These are phyloP conservation scores for Eucalyptus globulus DNA, from an alignment of 345 rosid genomes.

Conservation along the genomic window DNA sequence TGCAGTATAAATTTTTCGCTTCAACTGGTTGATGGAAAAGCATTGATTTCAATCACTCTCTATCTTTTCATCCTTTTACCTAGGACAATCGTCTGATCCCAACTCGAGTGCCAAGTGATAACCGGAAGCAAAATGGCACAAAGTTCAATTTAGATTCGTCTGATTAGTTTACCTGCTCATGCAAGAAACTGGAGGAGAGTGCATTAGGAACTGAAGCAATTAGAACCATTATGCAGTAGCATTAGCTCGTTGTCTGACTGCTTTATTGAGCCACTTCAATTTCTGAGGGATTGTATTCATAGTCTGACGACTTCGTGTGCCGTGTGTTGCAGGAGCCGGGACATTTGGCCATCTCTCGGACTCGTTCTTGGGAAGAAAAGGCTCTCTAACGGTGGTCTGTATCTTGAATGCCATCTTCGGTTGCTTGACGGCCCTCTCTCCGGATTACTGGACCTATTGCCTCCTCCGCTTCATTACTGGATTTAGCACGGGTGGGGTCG, in stretches of 20 bases:
- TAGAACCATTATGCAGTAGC: background rate
- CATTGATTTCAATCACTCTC: background rate
- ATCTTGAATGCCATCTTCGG: conserved; percentile 65
- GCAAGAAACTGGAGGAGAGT: background rate
- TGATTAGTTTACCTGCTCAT: background rate
- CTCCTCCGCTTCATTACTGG: conserved; percentile 69
- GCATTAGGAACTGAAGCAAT: background rate
- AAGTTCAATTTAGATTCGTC: background rate
- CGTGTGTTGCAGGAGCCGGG: conserved; percentile 62
- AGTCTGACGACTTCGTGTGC: background rate
- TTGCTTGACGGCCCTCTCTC: conserved; percentile 59
- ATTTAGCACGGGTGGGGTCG: conserved; percentile 91
- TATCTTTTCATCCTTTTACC: background rate
- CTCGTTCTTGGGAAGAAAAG: conserved; percentile 85
- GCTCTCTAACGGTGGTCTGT: conserved; percentile 71
- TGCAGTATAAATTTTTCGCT: background rate
- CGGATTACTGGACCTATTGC: conserved; percentile 55
- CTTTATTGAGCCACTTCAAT: background rate
- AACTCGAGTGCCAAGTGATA: background rate
- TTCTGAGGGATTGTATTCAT: background rate
- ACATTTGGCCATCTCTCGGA: conserved; percentile 89
- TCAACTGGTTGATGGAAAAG: background rate
- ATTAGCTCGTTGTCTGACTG: background rate
- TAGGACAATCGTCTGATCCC: background rate
- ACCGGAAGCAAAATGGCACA: background rate